Base-by-base conservation (phyloP, 139 green algal species). In the Nannochloris sp. region DNA sequence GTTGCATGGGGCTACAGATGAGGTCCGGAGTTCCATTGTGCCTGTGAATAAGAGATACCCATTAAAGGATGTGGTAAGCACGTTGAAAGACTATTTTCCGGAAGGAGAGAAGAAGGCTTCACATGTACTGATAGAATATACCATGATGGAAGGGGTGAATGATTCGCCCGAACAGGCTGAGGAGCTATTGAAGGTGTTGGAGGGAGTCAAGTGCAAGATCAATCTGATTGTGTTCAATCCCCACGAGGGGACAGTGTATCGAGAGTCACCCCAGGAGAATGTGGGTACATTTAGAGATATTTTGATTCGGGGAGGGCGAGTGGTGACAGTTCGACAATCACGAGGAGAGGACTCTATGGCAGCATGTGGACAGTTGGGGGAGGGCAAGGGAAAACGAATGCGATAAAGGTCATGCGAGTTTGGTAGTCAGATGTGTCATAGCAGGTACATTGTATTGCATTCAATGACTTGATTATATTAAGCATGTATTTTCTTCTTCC, bases 1-100 rank as follows among this genome's bases (percentile, higher is more conserved):
- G 1, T 83, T 97, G 48, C 90, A 97, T 64, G 90, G 88, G 18
- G 92, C 90, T 23, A 96, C 86, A 19, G 87, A 95, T 72, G 78
- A 86, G 65, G 73, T 92, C 40, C 72, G 91, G 0, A 79, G 85
- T 76, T 88, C 78, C 74, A 90, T 97, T 24, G 86, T 91, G 56
- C 91, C 91, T 1, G 81, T 95, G 54, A 97, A 97, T 80, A 76
- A 82, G 1, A 76, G 82, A 63, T 81, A 85, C 57, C 23, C 62
- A 2, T 67, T 95, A 18, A 62, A 64, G 8, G 57, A 60, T 14
- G 74, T 95, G 34, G 61, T 89, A 1, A 72, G 49, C 1, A 51
- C 69, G 21, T 70, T 91, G 29, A 44, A 65, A 21, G 60, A 78
- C 43, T 57, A 75, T 27, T 92, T 85, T 61, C 82, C 83, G 2